phyloP scores from a whole-genome alignment of 768 basidiomycete genomes.

The Mycena indigotica region DNA sequence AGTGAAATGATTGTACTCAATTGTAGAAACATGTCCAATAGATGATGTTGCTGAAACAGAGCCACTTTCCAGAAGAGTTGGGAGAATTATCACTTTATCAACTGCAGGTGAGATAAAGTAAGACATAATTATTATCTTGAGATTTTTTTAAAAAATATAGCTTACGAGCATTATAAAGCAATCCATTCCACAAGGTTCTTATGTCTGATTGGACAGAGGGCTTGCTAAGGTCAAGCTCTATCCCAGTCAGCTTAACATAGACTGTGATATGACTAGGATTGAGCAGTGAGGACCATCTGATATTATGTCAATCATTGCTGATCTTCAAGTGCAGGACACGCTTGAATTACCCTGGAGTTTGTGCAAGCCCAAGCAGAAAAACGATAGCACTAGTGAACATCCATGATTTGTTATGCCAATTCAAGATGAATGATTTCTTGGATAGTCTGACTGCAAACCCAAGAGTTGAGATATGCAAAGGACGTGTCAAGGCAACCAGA shows the following conservation, averaged over 20 bases:
- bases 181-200: background rate
- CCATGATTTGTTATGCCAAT: conserved; percentile 1
- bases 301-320: too few species aligned
- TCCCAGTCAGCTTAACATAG: background rate
- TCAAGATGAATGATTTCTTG: background rate
- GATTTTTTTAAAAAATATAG: too few species aligned
- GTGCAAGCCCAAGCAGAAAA: conserved; percentile 1
- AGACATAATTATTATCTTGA: too few species aligned
- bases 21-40: background rate
- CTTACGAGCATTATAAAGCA: background rate
- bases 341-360: conserved; percentile 5
- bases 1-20: background rate
- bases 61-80: background rate
- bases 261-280: conserved; percentile 1
- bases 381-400: background rate
- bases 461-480: conserved; percentile 4
- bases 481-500: conserved; percentile 2
- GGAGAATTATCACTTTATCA: background rate
- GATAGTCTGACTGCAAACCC: conserved; percentile 4
- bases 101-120: too few species aligned
- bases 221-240: background rate
- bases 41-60: background rate
- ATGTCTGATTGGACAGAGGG: background rate
- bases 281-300: conserved; percentile 10
- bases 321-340: too few species aligned